Conservation (phyloP, 805 yeast genomes). For the Metschnikowia aberdeeniae region DNA sequence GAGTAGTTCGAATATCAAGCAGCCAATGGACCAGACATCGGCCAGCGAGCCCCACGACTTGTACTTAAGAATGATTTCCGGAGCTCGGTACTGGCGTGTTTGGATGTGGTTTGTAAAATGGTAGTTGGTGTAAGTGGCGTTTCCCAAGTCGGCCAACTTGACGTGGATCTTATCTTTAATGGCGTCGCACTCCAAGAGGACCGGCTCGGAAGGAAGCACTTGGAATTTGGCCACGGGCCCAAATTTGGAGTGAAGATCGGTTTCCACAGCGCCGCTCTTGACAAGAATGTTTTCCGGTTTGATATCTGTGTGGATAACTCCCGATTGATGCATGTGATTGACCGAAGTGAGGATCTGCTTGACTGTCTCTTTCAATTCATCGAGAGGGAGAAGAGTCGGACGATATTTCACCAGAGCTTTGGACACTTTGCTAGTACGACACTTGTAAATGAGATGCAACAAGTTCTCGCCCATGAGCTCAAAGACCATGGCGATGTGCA, state of each 20-base stretch:
- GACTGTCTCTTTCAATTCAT: conserved; percentile 75
- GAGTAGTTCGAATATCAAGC: conserved; percentile 81
- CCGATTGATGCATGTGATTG: conserved; percentile 70
- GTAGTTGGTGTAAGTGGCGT: conserved; percentile 76
- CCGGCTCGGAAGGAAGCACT: conserved; percentile 17
- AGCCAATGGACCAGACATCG: conserved; percentile 95
- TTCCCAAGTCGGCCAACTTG: conserved; percentile 91
- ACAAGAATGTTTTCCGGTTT: conserved; percentile 61
- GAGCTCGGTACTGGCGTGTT: conserved; percentile 89
- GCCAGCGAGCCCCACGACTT: conserved; percentile 88
- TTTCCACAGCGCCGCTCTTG: conserved; percentile 1
- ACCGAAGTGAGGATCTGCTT: conserved; percentile 71
- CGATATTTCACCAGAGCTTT: background rate
- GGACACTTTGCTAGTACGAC: conserved; percentile 45
- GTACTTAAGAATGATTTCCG: conserved; percentile 56
- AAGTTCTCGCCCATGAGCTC: conserved; percentile 95
- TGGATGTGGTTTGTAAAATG: conserved; percentile 89
- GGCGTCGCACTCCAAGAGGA: conserved; percentile 2
- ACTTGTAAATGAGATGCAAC: conserved; percentile 75
- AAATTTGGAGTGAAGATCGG: background rate
- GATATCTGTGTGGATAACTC: conserved; percentile 69
- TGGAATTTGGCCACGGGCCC: conserved; percentile 4
- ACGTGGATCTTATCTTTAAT: conserved; percentile 26
- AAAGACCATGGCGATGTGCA: conserved; percentile 94
- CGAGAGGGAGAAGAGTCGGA: conserved; percentile 47